Evolutionary conservation across 257 asterid genomes (phyloP).

Genomic region (Fraxinus americana): DNA sequence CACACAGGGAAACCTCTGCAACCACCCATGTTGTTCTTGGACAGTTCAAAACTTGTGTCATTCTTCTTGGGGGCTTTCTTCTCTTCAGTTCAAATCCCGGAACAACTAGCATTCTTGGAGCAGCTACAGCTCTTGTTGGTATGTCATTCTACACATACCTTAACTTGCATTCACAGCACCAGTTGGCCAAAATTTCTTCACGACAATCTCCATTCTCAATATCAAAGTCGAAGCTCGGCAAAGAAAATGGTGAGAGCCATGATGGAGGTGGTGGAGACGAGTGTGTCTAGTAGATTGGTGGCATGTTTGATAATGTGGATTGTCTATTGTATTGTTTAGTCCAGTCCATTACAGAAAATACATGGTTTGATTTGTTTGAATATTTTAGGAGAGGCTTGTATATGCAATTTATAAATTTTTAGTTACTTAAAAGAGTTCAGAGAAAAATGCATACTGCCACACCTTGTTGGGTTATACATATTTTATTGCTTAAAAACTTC

Average conservation of each 20-base stretch:
- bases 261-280: slow-evolving; percentile 55
- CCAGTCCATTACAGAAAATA: background rate
- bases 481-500: too few relatives aligned
- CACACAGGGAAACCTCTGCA: slow-evolving; percentile 86
- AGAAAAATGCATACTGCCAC: background rate
- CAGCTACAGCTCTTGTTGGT: slow-evolving; percentile 72
- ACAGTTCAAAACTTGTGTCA: slow-evolving; percentile 94
- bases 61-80: slow-evolving; percentile 86
- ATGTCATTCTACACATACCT: slow-evolving; percentile 90
- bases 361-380: background rate
- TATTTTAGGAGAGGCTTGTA: background rate
- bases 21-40: slow-evolving; percentile 96
- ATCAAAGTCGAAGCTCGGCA: slow-evolving; percentile 74
- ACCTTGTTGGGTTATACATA: background rate
- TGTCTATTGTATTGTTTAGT: background rate
- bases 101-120: slow-evolving; percentile 74
- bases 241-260: slow-evolving; percentile 58
- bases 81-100: slow-evolving; percentile 94
- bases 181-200: slow-evolving; percentile 40
- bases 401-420: background rate
- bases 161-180: slow-evolving; percentile 68
- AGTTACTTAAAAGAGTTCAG: background rate
- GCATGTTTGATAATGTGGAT: background rate
- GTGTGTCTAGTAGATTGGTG: slow-evolving; percentile 39
- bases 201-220: slow-evolving; percentile 62